A percentile compares a stretch with the other conserved stretches of the same genome.
phyloP scores from a whole-genome alignment of 768 basidiomycete genomes.

The Suillus bovinus region DNA sequence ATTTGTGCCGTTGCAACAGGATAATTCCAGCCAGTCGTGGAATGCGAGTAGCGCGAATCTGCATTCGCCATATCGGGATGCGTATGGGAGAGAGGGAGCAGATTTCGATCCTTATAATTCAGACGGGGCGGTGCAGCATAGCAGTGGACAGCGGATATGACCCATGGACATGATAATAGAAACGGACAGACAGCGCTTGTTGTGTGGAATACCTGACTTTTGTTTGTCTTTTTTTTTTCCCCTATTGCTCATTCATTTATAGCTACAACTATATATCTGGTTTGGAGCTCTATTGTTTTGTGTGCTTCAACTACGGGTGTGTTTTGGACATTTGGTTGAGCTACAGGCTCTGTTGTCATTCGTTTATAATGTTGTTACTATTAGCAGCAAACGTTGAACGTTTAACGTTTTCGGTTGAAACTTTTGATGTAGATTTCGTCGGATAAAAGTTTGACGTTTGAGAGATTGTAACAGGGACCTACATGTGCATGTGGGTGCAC shows the following conservation, averaged over 20 bases:
- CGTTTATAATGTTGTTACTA: conserved; percentile 1
- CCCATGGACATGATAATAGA: background rate
- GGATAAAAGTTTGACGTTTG: background rate
- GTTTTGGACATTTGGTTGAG: background rate
- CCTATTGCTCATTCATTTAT: conserved; percentile 4
- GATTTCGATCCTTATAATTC: conserved; percentile 14
- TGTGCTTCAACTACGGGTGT: conserved; percentile 5
- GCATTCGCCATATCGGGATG: conserved; percentile 40
- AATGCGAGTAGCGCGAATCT: conserved; percentile 54
- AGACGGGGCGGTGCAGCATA: background rate
- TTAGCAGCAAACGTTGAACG: background rate
- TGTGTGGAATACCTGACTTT: background rate
- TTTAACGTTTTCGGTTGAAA: background rate
- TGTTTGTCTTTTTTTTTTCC: background rate
- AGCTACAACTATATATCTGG: background rate
- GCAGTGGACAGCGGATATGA: conserved; percentile 4
- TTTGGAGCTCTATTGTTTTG: background rate
- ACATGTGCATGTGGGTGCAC: background rate
- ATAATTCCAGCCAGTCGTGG: conserved; percentile 58
- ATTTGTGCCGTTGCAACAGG: conserved; percentile 71
- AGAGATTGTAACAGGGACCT: too few relatives aligned
- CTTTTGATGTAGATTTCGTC: background rate
- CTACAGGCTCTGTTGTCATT: background rate
- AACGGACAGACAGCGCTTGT: background rate
- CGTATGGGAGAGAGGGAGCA: conserved; percentile 3